Evolutionary conservation across 2,329 filamentous ascomycete genomes (phyloP), one percentile per base, ranked within the genome.

Genomic region (Neonectria magnoliae): DNA sequence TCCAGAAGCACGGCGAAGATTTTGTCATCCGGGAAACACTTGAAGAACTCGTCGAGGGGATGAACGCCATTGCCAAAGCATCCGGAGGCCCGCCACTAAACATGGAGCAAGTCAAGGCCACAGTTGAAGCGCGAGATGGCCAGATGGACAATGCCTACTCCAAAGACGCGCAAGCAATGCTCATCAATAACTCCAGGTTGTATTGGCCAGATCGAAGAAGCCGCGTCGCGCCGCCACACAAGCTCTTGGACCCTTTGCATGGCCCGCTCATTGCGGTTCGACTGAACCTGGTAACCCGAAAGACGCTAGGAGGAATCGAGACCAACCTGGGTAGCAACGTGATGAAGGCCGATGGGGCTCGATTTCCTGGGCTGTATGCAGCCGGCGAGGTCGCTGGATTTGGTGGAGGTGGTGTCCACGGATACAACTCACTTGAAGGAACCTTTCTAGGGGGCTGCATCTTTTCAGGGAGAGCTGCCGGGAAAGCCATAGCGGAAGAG

Each of bases 371-470:
- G 0, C 70, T 90, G 14, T 90, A 88, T 60, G 87, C 87, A 1
- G 87, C 87, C 0, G 87, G 87, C 6, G 87, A 90, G 72, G 85
- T 80, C 1, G 86, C 87, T 0, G 87, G 87, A 0, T 90, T 90
- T 62, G 87, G 87, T 0, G 87, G 88, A 2, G 87, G 87, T 2
- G 87, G 88, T 16, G 85, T 89, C 1, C 88, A 90, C 68, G 88
- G 87, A 0, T 89, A 90, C 69, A 88, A 81, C 68, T 85, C 87
- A 1, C 82, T 90, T 38, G 87, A 90, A 74, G 87, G 88, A 1
- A 89, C 87, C 0, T 90, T 90, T 71, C 69, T 90, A 4, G 87
- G 87, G 14, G 87, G 87, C 0, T 90, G 87, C 63, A 88, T 90
- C 68, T 90, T 90, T 69, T 89, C 87, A 0, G 87, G 88, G 0